These are phyloP conservation scores for Xylaria polymorpha DNA, from an alignment of 2,329 filamentous ascomycete species.

Conservation along the genomic window DNA sequence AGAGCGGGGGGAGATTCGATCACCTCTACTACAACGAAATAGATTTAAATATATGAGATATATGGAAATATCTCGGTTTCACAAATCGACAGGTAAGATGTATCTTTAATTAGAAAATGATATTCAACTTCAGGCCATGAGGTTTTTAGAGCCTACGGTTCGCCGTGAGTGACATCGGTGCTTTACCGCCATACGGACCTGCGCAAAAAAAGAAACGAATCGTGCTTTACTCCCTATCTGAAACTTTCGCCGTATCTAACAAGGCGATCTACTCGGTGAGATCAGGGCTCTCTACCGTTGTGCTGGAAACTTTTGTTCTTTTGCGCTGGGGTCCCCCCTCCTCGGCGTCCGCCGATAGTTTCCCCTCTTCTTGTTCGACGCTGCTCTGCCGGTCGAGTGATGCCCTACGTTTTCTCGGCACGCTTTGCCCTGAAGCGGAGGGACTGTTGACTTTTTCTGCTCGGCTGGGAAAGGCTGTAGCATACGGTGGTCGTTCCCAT, in stretches of 20 bases:
- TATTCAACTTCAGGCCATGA: neutral
- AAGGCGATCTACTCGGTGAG: neutral
- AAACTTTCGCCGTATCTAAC: neutral
- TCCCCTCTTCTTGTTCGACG: neutral
- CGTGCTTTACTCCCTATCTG: neutral
- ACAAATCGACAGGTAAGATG: neutral
- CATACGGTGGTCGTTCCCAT: slow-evolving; percentile 14
- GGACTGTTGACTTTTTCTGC: neutral
- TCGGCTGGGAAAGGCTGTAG: neutral
- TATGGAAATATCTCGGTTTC: neutral
- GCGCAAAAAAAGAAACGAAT: neutral
- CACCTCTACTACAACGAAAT: too few species aligned
- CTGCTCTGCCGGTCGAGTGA: neutral
- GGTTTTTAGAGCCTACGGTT: neutral
- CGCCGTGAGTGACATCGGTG: neutral
- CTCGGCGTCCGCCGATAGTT: neutral
- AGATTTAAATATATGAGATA: neutral
- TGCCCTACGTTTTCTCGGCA: neutral
- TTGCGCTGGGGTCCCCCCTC: neutral
- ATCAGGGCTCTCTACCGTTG: neutral
- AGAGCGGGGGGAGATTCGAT: neutral
- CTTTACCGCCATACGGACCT: neutral
- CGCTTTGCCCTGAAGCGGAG: neutral
- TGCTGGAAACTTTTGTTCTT: neutral
- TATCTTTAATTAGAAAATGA: neutral